Evolutionary conservation across 2,329 filamentous ascomycete genomes (phyloP), one percentile per base, ranked within the genome.

Genomic region (Aspergillus ochraceoroseus): DNA sequence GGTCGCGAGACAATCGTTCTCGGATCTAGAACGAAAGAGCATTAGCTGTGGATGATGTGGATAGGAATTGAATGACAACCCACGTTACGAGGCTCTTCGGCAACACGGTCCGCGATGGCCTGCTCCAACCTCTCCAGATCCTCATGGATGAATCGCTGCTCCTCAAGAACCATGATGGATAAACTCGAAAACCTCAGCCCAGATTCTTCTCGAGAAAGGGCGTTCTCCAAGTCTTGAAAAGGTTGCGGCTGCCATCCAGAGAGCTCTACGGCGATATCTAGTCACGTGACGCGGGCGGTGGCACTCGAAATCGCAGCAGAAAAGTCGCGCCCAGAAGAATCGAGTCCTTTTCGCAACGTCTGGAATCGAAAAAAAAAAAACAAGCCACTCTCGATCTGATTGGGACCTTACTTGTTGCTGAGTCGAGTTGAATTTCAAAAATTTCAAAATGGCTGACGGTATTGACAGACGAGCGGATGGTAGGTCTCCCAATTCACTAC

Each of bases 51-150:
- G 20, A 15, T 14, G 26, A 12, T 36, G 29, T n/a, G 27, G 23
- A 41, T 6, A 37, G 19, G 26, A 37, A 41, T 11, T 28, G 22
- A 42, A 23, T 28, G 26, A 7, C 32, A 39, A 72, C 81, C 65
- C 71, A 89, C 87, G 65, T 90, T 85, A 67, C 84, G 86, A 31
- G 90, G 89, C 51, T 96, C 88, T 52, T 95, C 87, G 48, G 81
- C 76, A 46, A 94, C 79, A 58, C 89, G 85, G 69, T 96, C 89
- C 39, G 87, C 84, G 57, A 95, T 84, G 38, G 86, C 92, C 65
- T 95, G 87, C 69, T 98, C 92, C 44, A 98, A 77, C 49, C 92
- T 83, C 75, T 98, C 92, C 35, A 98, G 72, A 68, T 98, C 92
- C 77, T 98, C 92, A 57, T 95, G 89, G 56, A 95, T 79, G 58